Evolutionary conservation across 2,329 filamentous ascomycete genomes (phyloP), one percentile per base, ranked within the genome.

Genomic region (Scytalidium lignicola): DNA sequence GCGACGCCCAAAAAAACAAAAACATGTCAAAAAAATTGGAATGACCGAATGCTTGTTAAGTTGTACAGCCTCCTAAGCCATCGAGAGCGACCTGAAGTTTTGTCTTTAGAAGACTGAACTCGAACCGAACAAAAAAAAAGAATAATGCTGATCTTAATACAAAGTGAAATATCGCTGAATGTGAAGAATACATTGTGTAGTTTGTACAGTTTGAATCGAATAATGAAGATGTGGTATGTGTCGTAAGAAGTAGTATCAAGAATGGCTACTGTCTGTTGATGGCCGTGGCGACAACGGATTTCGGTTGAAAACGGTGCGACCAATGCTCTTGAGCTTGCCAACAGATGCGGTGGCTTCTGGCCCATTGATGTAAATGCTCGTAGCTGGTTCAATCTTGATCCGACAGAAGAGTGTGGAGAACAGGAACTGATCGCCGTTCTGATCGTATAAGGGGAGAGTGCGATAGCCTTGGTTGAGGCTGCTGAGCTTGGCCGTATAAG

Each of bases 371-470:
- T 81, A 78, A 55, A 79, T 73, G 52, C 76, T 79, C 42, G 77
- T 78, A 32, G 78, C 70, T 13, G 75, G 72, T 37, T 79, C 74
- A 23, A 80, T 86, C 58, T 83, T 83, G 70, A 97, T 88, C 62
- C 85, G 85, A 72, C 91, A 96, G 68, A 97, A 96, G 15, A 99
- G 75, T 10, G 90, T 95, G 2, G 93, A 96, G 70, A 96, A 96
- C 41, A 96, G 78, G 65, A 95, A 97, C 60, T 91, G 89, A 60
- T 96, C 91, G 52, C 91, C 93, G 55, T 90, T 88, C 49, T 83
- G 79, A 69, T 97, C 91, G 66, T 90, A 86, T 15, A 99, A 76
- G 10, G 92, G 93, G 47, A 97, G 75, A 52, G 95, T 95, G 53
- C 92, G 90, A 67, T 93, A 97, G 22, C 93, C 93, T 67, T 93